Evolutionary conservation across 805 yeast genomes (phyloP), one percentile per base, ranked within the genome.

Genomic region (Cephaloascus fragrans): DNA sequence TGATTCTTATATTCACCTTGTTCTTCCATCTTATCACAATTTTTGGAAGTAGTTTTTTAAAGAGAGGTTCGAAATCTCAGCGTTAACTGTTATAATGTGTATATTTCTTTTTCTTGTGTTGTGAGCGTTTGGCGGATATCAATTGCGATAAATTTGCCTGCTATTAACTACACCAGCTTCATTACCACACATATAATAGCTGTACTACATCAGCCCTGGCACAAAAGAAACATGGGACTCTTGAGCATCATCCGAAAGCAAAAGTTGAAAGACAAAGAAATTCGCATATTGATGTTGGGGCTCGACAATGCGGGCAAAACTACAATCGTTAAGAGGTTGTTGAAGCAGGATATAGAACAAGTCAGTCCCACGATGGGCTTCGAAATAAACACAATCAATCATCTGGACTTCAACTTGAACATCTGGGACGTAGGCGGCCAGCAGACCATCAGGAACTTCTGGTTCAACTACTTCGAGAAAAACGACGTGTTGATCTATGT

Each of bases 221-320:
- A n/a, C n/a, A n/a, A n/a, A n/a, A n/a, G n/a, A n/a, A n/a, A n/a
- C n/a, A 88, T 88, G 97, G 96, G 96, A 0, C 71, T 88, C 2
- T 60, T 88, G 15, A 73, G 86, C 1, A 80, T 87, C 20, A 82
- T 89, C 41, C 71, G 80, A 49, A 88, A 87, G 53, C 95, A 86
- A 52, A 82, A 86, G 60, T 64, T 75, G 32, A 87, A 85, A 55
- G 96, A 86, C 47, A 67, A 69, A 39, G 95, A 88, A 55, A 60
- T 84, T 26, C 64, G 96, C 18, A 71, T 87, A 19, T 64, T 90
- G 18, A 67, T 85, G 41, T 69, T 89, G 10, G 97, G 97, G 0
- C 71, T 89, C 3, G 97, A 89, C 53, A 87, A 86, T 56, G 75
- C 96, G 1, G 97, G 97, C 2, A 89, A 89, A 56, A 83, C 96